These are phyloP conservation scores for Gossypium raimondii DNA, from an alignment of 345 rosid species.

Conservation along the genomic window DNA sequence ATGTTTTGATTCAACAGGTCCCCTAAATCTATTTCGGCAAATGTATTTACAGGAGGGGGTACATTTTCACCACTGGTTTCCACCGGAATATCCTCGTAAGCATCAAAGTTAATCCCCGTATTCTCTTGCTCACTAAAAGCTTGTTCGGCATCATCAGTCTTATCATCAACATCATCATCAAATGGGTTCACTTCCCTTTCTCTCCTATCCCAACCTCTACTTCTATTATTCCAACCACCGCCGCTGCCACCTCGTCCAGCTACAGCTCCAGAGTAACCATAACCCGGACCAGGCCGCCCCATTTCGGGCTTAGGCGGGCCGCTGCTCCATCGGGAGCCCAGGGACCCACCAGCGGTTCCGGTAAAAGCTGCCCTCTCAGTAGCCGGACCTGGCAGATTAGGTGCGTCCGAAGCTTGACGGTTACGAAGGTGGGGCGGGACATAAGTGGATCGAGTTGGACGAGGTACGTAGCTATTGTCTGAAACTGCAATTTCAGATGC, in stretches of 20 bases:
- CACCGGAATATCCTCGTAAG: conserved; percentile 93
- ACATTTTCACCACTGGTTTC: conserved; percentile 94
- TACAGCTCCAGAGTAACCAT: conserved; percentile 36
- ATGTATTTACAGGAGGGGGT: conserved; percentile 81
- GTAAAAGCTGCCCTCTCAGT: conserved; percentile 1
- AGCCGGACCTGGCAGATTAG: conserved; percentile 29
- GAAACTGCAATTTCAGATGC: conserved; percentile 69
- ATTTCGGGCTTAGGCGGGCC: neutral
- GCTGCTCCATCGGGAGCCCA: conserved; percentile 21
- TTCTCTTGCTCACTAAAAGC: conserved; percentile 60
- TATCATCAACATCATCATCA: conserved; percentile 56
- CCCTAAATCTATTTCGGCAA: conserved; percentile 87
- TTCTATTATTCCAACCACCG: conserved; percentile 61
- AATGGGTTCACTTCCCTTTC: conserved; percentile 92
- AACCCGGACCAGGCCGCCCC: conserved; percentile 39
- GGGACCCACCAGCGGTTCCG: conserved; percentile 42
- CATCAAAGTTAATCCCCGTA: conserved; percentile 84
- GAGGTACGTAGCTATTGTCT: conserved; percentile 8
- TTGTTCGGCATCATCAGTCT: conserved; percentile 28
- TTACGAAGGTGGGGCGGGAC: conserved; percentile 90
- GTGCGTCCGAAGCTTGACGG: conserved; percentile 39
- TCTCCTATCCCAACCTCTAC: conserved; percentile 76
- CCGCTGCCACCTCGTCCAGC: conserved; percentile 35
- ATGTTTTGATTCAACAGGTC: conserved; percentile 81
- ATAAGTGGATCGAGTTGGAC: conserved; percentile 42